Base-by-base conservation (phyloP, 2,329 filamentous ascomycete genomes). In the Fusarium sp. region DNA sequence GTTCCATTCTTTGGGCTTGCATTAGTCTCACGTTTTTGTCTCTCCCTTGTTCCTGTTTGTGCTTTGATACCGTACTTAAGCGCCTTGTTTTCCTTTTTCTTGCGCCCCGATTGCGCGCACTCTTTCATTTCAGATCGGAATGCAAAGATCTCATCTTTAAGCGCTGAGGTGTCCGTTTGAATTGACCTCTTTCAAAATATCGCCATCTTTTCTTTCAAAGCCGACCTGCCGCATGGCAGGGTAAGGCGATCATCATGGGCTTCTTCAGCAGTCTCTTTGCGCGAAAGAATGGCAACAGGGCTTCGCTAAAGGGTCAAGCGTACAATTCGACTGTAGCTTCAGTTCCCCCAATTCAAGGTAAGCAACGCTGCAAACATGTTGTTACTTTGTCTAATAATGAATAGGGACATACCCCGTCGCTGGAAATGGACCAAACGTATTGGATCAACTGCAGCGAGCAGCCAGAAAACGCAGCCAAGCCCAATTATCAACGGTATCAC, bases 391-490 rank as follows among this genome's bases (percentile, higher is more conserved):
- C 46, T 64, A 40, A 62, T 46, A 44, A 48, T 40, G 23, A 32
- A 41, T 40, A 77, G 75, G 75, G 41, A 77, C 75, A 32, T 77
- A 73, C 37, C 75, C 75, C 2, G 73, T 77, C 41, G 63, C 75
- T 38, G 75, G 75, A 50, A 77, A 77, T 59, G 74, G 73, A 15
- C 73, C 72, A 20, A 76, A 71, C 42, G 53, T 76, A 20, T 56
- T 77, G 41, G 75, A 75, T 46, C 71, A 76, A 49, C 61, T 77
- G 46, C 73, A 77, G 7, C 69, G 69, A 45, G 75, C 74, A 33
- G 75, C 69, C 27, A 75, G 64, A 58, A 77, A 77, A 65, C 73
- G 74, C 26, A 77, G 74, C 49, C 53, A 69, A 42, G 69, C 73
- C 14, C 75, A 76, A 20, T 45, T 77, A 18, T 69, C 71, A 17